Conservation (phyloP, 1,284 basidiomycete species). For the Volvariella surrecta region DNA sequence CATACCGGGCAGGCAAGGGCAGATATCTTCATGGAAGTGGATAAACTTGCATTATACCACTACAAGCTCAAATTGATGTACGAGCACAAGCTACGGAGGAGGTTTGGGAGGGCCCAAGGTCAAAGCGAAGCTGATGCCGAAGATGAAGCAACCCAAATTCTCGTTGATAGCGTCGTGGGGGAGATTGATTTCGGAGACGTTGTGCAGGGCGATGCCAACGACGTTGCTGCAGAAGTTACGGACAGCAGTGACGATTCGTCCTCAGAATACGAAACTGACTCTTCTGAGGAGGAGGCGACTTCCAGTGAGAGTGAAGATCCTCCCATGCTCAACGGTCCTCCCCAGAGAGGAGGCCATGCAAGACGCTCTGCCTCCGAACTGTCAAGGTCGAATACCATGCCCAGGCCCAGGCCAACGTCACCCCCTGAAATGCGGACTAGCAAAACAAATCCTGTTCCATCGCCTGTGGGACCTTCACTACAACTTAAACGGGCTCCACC, state of each 20-base stretch:
- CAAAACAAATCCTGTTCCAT: too few species aligned
- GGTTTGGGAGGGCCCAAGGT: constrained; percentile 59
- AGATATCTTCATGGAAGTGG: constrained; percentile 78
- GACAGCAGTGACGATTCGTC: constrained; percentile 35
- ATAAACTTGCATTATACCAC: constrained; percentile 82
- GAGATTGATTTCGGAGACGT: constrained; percentile 79
- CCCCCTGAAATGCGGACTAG: too few species aligned
- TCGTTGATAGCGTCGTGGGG: constrained; percentile 72
- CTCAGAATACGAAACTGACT: constrained; percentile 31
- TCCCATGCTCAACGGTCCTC: constrained; percentile 8
- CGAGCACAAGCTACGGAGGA: constrained; percentile 78
- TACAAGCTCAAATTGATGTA: constrained; percentile 88
- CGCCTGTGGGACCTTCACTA: too few species aligned
- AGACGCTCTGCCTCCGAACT: constrained; percentile 5
- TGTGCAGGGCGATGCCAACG: constrained; percentile 68
- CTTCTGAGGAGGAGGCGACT: constrained; percentile 20
- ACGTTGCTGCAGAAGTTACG: constrained; percentile 73
- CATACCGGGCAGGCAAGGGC: constrained; percentile 67
- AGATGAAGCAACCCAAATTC: constrained; percentile 69
- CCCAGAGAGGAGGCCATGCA: constrained; percentile 9
- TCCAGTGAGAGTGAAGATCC: constrained; percentile 12
- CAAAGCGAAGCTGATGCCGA: constrained; percentile 51
- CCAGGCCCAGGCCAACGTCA: too few species aligned
- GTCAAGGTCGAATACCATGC: too few species aligned
- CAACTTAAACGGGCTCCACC: constrained; percentile 5